Percentiles rank a stretch among this genome's conserved stretches.
Evolutionary conservation across 164 flowering plant genomes (phyloP).

Genomic region (Akebia trifoliata): DNA sequence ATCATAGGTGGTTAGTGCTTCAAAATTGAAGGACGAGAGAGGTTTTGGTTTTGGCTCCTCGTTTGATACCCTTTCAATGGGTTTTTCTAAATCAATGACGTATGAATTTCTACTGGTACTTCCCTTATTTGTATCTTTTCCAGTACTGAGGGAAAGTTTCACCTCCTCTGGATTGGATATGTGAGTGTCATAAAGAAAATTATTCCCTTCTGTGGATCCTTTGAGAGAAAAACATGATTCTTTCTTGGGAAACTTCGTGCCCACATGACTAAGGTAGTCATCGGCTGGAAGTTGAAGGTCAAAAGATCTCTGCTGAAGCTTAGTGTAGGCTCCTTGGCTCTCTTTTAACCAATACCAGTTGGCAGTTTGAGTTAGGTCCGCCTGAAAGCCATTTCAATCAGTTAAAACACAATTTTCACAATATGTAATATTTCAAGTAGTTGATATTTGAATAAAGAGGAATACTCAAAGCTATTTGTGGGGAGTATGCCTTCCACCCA

Average conservation of each 20-base stretch:
- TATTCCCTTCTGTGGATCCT: constrained; percentile 1
- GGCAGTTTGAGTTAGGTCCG: constrained; percentile 9
- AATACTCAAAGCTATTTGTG: no score
- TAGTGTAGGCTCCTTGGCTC: constrained; percentile 3
- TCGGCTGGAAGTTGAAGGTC: constrained; percentile 38
- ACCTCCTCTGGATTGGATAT: constrained; percentile 20
- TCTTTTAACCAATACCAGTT: constrained; percentile 7
- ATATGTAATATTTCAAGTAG: neutral
- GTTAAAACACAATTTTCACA: no score
- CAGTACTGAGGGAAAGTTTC: constrained; percentile 28
- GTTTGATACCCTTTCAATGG: constrained; percentile 16
- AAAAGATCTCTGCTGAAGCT: constrained; percentile 16
- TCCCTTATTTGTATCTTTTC: constrained; percentile 14
- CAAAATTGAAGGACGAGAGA: constrained; percentile 4
- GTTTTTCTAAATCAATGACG: constrained; percentile 36
- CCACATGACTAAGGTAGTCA: constrained; percentile 20
- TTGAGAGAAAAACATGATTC: constrained; percentile 4
- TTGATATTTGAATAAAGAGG: neutral
- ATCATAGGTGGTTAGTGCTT: constrained; percentile 7
- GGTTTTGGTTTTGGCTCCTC: constrained; percentile 3
- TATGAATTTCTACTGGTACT: neutral
- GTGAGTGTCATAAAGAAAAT: constrained; percentile 8
- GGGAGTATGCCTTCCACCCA: no score
- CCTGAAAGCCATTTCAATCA: constrained; percentile 27
- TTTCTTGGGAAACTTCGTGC: constrained; percentile 6